A percentile compares a stretch with the other conserved stretches of the same genome.
Conservation (phyloP, 2,329 filamentous ascomycete species). For the Trichoderma arundinaceum region DNA sequence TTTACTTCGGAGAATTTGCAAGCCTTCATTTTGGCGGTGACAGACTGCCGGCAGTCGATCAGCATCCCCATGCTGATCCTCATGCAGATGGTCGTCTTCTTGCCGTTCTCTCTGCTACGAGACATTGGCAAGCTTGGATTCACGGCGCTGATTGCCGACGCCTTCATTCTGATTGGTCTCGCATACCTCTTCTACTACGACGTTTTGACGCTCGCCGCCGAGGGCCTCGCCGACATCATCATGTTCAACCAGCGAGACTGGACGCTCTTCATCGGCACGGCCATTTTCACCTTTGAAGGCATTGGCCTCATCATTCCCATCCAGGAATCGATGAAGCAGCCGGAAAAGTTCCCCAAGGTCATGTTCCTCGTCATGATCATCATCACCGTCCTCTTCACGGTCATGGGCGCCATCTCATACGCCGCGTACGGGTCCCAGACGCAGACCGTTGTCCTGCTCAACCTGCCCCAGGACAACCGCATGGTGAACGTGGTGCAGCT, state of each 20-base stretch:
- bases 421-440: constrained; percentile 94
- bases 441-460: constrained; percentile 94
- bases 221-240: constrained; percentile 83
- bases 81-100: constrained; percentile 93
- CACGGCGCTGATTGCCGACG: constrained; percentile 89
- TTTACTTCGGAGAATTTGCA: constrained; percentile 96
- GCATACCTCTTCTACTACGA: constrained; percentile 97
- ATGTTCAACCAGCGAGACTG: constrained; percentile 90
- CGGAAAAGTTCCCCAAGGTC: constrained; percentile 86
- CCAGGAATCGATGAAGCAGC: constrained; percentile 94
- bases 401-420: constrained; percentile 91
- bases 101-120: constrained; percentile 89
- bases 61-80: constrained; percentile 89
- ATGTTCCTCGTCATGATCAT: constrained; percentile 92
- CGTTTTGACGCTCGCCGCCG: constrained; percentile 75
- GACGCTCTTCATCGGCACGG: constrained; percentile 98
- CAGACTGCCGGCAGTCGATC: constrained; percentile 83
- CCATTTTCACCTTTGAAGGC: constrained; percentile 98
- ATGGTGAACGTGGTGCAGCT: constrained; percentile 96
- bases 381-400: constrained; percentile 88
- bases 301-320: constrained; percentile 98
- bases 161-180: constrained; percentile 90
- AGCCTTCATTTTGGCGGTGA: constrained; percentile 90
- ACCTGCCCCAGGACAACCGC: constrained; percentile 93
- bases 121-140: constrained; percentile 98